Conservation (phyloP, 208 protist genomes). For the Acanthamoeba culbertsoni region DNA sequence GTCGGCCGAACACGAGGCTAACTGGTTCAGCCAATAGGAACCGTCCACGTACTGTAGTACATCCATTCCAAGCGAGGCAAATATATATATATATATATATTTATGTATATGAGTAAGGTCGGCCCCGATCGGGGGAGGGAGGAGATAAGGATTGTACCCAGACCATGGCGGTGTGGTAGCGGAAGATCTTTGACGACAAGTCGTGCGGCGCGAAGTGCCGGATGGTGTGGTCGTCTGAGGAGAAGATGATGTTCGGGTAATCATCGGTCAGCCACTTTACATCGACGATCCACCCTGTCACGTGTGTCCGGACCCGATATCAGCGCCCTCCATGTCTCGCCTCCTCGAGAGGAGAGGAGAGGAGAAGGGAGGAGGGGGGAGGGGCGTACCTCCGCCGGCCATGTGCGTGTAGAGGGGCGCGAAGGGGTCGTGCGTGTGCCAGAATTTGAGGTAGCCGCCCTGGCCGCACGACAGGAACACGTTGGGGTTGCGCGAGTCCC, state of each 20-base stretch:
- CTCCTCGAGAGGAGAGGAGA: not conserved
- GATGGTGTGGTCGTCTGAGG: conserved; percentile 21
- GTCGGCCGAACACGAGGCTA: not conserved
- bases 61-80: too few relatives aligned
- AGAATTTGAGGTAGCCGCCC: conserved; percentile 41
- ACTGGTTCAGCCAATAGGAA: not conserved
- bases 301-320: not conserved
- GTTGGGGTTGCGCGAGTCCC: not conserved
- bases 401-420: conserved; percentile 43
- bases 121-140: too few relatives aligned
- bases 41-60: not conserved
- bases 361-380: not conserved
- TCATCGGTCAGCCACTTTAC: not conserved
- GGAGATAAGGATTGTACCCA: not conserved
- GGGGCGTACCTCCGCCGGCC: not conserved
- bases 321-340: too few relatives aligned
- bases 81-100: not conserved
- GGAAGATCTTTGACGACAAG: conserved; percentile 37
- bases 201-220: not conserved
- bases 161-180: conserved; percentile 24
- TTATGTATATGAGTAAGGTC: too few relatives aligned
- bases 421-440: conserved; percentile 13
- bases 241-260: conserved; percentile 25
- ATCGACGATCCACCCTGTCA: conserved; percentile 2
- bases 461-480: conserved; percentile 42